phyloP scores from a whole-genome alignment of 495 filamentous ascomycete species.

The Penicillium soppii region DNA sequence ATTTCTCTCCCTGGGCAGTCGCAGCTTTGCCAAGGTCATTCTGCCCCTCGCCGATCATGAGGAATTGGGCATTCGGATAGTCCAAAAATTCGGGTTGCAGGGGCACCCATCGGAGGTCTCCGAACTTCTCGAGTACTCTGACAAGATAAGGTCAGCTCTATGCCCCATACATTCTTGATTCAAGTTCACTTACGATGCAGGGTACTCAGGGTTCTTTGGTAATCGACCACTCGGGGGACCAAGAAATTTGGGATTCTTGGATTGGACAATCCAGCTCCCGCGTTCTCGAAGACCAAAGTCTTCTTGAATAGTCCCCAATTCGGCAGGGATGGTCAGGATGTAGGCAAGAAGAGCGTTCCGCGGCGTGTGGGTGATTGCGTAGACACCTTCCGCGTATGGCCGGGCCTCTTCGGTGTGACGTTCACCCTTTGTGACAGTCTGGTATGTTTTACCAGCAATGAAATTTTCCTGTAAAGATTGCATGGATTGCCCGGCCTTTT shows the following conservation, averaged over 20 bases:
- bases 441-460: slow-evolving; percentile 64
- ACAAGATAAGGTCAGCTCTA: background rate
- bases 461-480: slow-evolving; percentile 72
- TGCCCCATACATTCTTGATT: background rate
- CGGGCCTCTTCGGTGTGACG: slow-evolving; percentile 69
- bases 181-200: slow-evolving; percentile 58
- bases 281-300: slow-evolving; percentile 70
- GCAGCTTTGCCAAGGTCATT: slow-evolving; percentile 59
- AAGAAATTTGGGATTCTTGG: slow-evolving; percentile 74
- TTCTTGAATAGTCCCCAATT: slow-evolving; percentile 70
- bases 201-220: slow-evolving; percentile 67
- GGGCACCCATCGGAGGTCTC: slow-evolving; percentile 69
- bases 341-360: slow-evolving; percentile 77
- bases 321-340: slow-evolving; percentile 72
- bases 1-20: slow-evolving; percentile 56
- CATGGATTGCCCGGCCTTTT: slow-evolving; percentile 67
- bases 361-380: slow-evolving; percentile 74
- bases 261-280: slow-evolving; percentile 76
- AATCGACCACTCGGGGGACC: slow-evolving; percentile 63
- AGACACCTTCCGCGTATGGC: slow-evolving; percentile 82
- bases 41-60: slow-evolving; percentile 75
- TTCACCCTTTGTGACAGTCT: slow-evolving; percentile 73
- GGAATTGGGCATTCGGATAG: slow-evolving; percentile 74
- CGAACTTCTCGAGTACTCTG: slow-evolving; percentile 71
- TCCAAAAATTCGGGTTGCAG: slow-evolving; percentile 74